These are phyloP conservation scores for Suhomyces prunicola DNA, from an alignment of 805 yeast genomes.

Conservation along the genomic window DNA sequence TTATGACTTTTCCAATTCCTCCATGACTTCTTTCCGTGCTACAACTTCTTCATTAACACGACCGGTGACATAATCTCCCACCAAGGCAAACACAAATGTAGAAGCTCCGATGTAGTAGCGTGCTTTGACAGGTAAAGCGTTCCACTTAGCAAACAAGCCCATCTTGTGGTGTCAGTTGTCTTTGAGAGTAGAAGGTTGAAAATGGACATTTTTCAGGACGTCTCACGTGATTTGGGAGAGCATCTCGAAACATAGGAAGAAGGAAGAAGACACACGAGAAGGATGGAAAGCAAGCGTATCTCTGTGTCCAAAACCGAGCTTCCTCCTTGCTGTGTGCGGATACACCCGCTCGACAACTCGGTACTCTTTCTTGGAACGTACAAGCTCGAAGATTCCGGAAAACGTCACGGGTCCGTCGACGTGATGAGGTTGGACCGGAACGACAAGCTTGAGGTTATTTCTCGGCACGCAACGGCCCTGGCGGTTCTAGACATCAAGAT, in stretches of 20 bases:
- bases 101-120: slow-evolving; percentile 41
- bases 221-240: background rate
- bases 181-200: background rate
- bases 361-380: slow-evolving; percentile 76
- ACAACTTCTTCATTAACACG: slow-evolving; percentile 35
- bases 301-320: slow-evolving; percentile 37
- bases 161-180: slow-evolving; percentile 8
- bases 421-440: slow-evolving; percentile 27
- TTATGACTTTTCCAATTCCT: background rate
- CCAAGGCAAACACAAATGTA: slow-evolving; percentile 37
- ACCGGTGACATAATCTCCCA: slow-evolving; percentile 39
- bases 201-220: background rate
- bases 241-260: background rate
- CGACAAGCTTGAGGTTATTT: slow-evolving; percentile 14
- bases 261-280: background rate
- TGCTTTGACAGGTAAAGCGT: slow-evolving; percentile 37
- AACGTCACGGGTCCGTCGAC: slow-evolving; percentile 62
- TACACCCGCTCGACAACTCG: slow-evolving; percentile 48
- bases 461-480: slow-evolving; percentile 39
- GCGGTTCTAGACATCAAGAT: slow-evolving; percentile 80
- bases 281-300: slow-evolving; percentile 14
- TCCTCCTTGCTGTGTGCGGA: slow-evolving; percentile 83
- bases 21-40: slow-evolving; percentile 25
- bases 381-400: slow-evolving; percentile 57
- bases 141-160: slow-evolving; percentile 38